Conservation (phyloP, 1,139 yeast genomes). For the Saccharomycopsis hybrid region DNA sequence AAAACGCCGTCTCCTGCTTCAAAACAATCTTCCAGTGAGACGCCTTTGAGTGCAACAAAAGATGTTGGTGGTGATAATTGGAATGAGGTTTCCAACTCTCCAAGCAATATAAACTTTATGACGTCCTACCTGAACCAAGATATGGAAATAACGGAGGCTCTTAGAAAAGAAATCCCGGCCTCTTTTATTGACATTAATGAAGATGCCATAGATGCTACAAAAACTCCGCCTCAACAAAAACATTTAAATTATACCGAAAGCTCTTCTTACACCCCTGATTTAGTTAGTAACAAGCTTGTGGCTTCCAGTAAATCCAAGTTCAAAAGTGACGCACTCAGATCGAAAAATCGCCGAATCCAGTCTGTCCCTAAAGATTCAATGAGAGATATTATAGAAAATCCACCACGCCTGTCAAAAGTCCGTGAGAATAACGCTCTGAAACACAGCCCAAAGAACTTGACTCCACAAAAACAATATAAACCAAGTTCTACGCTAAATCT, state of each 20-base stretch:
- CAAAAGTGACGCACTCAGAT: background rate
- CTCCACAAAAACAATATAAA: background rate
- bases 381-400: no score
- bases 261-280: background rate
- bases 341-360: background rate
- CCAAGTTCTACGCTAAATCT: background rate
- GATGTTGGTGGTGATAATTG: no score
- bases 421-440: no score
- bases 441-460: no score
- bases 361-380: background rate
- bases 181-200: conserved; percentile 6
- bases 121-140: background rate
- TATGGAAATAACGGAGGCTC: conserved; percentile 5
- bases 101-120: background rate
- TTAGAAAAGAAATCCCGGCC: conserved; percentile 6
- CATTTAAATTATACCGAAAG: background rate
- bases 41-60: no score
- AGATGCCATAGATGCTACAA: background rate
- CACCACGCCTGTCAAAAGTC: no score
- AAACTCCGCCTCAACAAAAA: background rate
- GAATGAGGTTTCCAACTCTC: background rate
- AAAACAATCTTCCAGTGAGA: background rate
- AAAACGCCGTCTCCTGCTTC: conserved; percentile 1
- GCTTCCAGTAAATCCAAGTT: background rate
- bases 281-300: background rate